Conservation (phyloP, 2,329 filamentous ascomycete species). For the Ceratocystis papillata region DNA sequence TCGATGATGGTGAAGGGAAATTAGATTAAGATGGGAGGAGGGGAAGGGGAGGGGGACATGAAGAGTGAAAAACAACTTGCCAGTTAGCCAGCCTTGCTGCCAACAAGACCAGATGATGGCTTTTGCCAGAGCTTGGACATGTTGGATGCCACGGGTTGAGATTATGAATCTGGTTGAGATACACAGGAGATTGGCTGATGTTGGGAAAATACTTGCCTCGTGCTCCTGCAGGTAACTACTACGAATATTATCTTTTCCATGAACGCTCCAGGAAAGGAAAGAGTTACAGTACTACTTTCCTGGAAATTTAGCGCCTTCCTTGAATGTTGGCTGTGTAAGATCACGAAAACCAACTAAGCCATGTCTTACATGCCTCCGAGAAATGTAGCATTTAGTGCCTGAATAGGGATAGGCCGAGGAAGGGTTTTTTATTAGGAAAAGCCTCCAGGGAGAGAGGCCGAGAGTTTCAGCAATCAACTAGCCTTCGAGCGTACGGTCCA, state of each 20-base stretch:
- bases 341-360: neutral
- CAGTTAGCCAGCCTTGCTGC: neutral
- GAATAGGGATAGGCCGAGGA: neutral
- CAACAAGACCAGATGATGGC: too few relatives aligned
- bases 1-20: neutral
- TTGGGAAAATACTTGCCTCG: neutral
- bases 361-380: neutral
- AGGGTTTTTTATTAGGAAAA: neutral
- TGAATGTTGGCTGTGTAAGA: neutral
- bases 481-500: too few relatives aligned
- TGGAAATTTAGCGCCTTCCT: neutral
- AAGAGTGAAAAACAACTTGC: neutral
- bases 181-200: neutral
- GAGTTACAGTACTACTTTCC: neutral
- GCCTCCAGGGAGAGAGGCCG: neutral
- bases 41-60: neutral
- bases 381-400: neutral
- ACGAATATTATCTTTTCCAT: neutral
- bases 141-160: too few relatives aligned
- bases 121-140: too few relatives aligned
- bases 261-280: neutral
- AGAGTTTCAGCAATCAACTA: neutral
- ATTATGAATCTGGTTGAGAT: too few relatives aligned
- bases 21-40: neutral
- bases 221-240: neutral